Percentiles rank a stretch among this genome's conserved stretches.
These are phyloP conservation scores for Nosema bombycis DNA, from an alignment of 371 early-diverging fungal species.

Conservation along the genomic window DNA sequence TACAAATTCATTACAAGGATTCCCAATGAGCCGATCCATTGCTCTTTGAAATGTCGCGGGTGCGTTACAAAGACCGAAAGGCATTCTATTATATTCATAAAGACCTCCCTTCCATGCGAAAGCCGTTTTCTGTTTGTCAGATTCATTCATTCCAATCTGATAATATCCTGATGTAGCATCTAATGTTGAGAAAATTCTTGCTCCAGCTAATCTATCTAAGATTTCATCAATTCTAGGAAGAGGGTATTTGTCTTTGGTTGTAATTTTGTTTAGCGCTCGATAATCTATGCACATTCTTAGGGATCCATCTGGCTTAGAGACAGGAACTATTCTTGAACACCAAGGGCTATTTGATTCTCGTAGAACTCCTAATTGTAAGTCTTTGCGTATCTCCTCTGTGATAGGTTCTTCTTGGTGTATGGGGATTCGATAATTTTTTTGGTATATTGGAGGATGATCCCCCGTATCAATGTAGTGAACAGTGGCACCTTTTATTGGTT, in stretches of 20 bases:
- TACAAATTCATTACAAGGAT: background rate
- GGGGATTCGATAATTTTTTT: background rate
- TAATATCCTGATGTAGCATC: slow-evolving; percentile 66
- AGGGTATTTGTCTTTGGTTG: slow-evolving; percentile 30
- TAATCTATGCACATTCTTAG: slow-evolving; percentile 29
- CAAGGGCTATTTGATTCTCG: slow-evolving; percentile 3
- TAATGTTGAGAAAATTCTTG: slow-evolving; percentile 57
- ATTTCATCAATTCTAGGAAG: slow-evolving; percentile 37
- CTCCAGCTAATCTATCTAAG: slow-evolving; percentile 46
- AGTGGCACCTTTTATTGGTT: background rate
- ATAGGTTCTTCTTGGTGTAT: background rate
- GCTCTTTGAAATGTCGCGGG: slow-evolving; percentile 54
- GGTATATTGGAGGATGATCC: background rate
- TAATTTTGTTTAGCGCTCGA: slow-evolving; percentile 27
- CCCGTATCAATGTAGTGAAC: background rate
- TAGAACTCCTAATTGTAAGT: slow-evolving; percentile 29
- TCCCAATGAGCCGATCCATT: slow-evolving; percentile 36
- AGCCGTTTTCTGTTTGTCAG: slow-evolving; percentile 61
- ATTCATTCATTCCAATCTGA: slow-evolving; percentile 59
- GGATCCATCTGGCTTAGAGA: background rate
- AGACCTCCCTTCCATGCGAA: slow-evolving; percentile 58
- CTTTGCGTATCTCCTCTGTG: background rate
- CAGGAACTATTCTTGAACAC: slow-evolving; percentile 7
- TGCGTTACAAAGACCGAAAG: slow-evolving; percentile 30
- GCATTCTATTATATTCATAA: slow-evolving; percentile 60